Conservation (phyloP, 2,329 filamentous ascomycete genomes). For the Apiospora saccharicola region DNA sequence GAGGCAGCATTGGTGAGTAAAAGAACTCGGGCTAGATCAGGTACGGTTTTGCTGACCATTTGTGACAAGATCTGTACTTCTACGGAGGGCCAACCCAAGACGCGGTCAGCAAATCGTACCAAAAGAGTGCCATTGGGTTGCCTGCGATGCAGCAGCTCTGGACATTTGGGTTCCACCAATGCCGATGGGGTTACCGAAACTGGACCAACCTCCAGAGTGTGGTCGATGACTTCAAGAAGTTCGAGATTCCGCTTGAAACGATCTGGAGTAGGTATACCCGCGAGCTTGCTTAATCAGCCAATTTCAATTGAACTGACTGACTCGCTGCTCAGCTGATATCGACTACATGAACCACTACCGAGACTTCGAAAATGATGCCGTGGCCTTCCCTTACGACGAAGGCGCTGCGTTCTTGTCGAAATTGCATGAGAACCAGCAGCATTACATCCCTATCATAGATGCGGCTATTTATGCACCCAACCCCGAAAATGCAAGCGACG, state of each 20-base stretch:
- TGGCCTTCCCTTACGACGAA: conserved; percentile 62
- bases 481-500: conserved; percentile 71
- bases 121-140: conserved; percentile 69
- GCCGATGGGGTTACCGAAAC: conserved; percentile 81
- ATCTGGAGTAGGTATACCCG: conserved; percentile 63
- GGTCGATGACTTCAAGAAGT: conserved; percentile 69
- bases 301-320: conserved; percentile 46
- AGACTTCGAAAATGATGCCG: conserved; percentile 68
- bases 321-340: conserved; percentile 65
- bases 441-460: conserved; percentile 80
- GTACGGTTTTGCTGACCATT: not conserved
- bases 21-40: not conserved
- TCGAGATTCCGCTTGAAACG: conserved; percentile 74
- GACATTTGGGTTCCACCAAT: conserved; percentile 84
- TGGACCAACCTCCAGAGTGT: conserved; percentile 73
- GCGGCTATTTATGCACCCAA: conserved; percentile 75
- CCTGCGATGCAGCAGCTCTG: conserved; percentile 85
- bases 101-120: conserved; percentile 75
- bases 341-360: conserved; percentile 72
- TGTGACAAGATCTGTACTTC: conserved; percentile 72
- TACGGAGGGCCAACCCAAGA: conserved; percentile 75
- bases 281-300: conserved; percentile 33
- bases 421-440: conserved; percentile 69
- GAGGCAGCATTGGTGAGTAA: conserved; percentile 66
- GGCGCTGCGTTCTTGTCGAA: conserved; percentile 66